Evolutionary conservation across 805 yeast genomes (phyloP), one percentile per base, ranked within the genome.

Genomic region (Monosporozyma servazzii): DNA sequence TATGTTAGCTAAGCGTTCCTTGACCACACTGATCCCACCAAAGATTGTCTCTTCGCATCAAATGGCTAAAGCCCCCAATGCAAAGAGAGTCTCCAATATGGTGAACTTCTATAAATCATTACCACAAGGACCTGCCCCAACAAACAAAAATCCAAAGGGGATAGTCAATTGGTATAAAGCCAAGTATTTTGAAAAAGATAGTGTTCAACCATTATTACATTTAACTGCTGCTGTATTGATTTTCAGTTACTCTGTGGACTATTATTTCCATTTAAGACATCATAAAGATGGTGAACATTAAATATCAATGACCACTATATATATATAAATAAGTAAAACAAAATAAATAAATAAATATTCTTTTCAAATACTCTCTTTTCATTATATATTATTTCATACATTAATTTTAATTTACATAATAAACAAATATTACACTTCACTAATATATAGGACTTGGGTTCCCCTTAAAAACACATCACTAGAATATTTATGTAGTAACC

Each of bases 1-100:
- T 67, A 86, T 82, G 76, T 78, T 89, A 73, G 77, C 82, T 67
- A 90, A 87, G 84, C 90, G 99, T 77, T 84, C 84, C 64, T 80
- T 91, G 72, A 89, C 98, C 59, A 86, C 97, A 66, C 79, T 91
- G 76, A 90, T 91, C 69, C 99, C 99, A 64, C 99, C 99, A 71
- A 91, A 91, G 91, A 84, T 91, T 68, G 97, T 96, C 52, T 89
- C 97, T 56, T 93, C 96, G 46, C 80, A 84, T 85, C 90, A 88
- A 85, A 77, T 93, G 61, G 96, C 96, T 54, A 80, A 95, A 55
- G 88, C 89, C 75, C 96, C 97, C 66, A 86, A 91, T 65, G 98
- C 98, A 63, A 88, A 88, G 80, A 88, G 96, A 76, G 88, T 93
- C 84, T 84, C 88, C 60, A 86, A 87, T 71, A 96, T 91, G 65